Evolutionary conservation across 805 yeast genomes (phyloP).

Genomic region (Saccharomycopsis malanga): DNA sequence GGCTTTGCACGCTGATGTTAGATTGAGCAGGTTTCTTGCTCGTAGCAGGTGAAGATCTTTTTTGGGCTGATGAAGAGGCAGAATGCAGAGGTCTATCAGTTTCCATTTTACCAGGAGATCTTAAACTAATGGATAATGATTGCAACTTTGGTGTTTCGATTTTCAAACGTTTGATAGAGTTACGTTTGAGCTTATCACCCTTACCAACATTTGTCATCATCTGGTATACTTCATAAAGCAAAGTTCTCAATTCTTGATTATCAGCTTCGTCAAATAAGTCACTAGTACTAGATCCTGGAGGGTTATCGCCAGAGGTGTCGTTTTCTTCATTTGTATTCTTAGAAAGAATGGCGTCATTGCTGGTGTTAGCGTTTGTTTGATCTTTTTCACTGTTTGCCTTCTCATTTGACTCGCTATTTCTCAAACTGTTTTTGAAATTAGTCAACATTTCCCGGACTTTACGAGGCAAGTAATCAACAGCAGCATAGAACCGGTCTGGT

Average conservation of each 20-base stretch:
- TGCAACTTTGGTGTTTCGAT: conserved; percentile 13
- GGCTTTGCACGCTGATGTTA: no score
- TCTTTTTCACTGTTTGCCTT: neutral
- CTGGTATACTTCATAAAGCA: conserved; percentile 14
- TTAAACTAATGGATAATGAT: conserved; percentile 2
- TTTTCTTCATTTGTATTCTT: neutral
- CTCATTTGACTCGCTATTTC: no score
- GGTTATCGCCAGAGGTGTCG: neutral
- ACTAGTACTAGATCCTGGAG: neutral
- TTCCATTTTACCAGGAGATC: conserved; percentile 14
- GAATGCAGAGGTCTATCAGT: neutral
- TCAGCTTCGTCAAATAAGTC: conserved; percentile 18
- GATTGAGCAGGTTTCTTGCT: no score
- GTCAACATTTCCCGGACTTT: conserved; percentile 21
- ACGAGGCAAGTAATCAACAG: conserved; percentile 21
- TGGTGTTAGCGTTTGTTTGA: neutral
- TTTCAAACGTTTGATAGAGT: conserved; percentile 14
- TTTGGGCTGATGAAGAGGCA: no score
- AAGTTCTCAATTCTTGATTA: conserved; percentile 18
- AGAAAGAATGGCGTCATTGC: neutral
- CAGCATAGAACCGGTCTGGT: conserved; percentile 22
- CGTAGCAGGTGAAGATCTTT: no score
- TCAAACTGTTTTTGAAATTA: conserved; percentile 14
- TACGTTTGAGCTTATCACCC: conserved; percentile 11
- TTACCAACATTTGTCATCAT: conserved; percentile 17